Evolutionary conservation across 1,139 yeast species (phyloP).

Genomic region (Casaregolazyma suthepensis): DNA sequence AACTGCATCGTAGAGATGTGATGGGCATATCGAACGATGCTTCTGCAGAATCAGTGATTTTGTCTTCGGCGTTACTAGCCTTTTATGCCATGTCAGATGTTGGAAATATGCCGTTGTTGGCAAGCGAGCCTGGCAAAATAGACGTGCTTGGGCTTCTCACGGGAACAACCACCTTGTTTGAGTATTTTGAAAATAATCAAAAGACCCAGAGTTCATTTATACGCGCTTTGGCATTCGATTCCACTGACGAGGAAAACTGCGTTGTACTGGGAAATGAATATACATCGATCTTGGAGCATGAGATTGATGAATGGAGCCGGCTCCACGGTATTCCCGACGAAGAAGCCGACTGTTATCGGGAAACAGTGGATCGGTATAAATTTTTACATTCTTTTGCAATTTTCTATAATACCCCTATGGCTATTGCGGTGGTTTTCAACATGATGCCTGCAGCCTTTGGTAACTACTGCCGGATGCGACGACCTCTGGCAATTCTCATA

Average conservation of each 20-base stretch:
- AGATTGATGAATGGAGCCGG: background rate
- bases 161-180: slow-evolving; percentile 2
- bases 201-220: slow-evolving; percentile 1
- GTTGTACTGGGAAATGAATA: background rate
- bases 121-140: slow-evolving; percentile 2
- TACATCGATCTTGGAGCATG: background rate
- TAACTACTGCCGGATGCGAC: slow-evolving; percentile 2
- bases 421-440: slow-evolving; percentile 1
- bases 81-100: slow-evolving; percentile 1
- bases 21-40: background rate
- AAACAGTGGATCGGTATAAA: background rate
- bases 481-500: slow-evolving; percentile 4
- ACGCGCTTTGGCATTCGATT: background rate
- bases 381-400: background rate
- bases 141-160: background rate
- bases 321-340: background rate
- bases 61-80: slow-evolving; percentile 1
- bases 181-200: background rate
- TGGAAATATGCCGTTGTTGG: slow-evolving; percentile 1
- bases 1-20: slow-evolving; percentile 4
- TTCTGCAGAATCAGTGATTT: slow-evolving; percentile 2
- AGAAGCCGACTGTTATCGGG: background rate
- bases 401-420: background rate
- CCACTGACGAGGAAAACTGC: background rate
- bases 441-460: background rate